These are phyloP conservation scores for Escovopsis weberi DNA, from an alignment of 2,329 filamentous ascomycete genomes.

Conservation along the genomic window DNA sequence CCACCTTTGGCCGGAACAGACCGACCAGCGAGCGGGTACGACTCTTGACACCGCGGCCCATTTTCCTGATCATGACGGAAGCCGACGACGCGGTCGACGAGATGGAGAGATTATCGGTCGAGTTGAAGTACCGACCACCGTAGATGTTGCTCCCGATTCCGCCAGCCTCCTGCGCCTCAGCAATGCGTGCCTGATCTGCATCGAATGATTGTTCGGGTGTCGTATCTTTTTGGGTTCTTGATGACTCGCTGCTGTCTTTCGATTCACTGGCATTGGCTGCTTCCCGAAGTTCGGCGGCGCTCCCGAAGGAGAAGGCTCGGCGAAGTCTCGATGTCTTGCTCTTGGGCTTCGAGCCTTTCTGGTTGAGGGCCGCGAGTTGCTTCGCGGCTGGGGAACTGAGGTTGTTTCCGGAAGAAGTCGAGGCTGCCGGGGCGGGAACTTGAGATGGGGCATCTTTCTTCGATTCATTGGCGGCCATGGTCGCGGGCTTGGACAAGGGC, in stretches of 20 bases:
- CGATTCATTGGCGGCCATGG: conserved; percentile 42
- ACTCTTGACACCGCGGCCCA: conserved; percentile 98
- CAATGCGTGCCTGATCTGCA: conserved; percentile 82
- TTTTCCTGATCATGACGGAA: conserved; percentile 92
- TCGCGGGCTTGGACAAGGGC: conserved; percentile 57
- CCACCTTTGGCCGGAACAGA: conserved; percentile 86
- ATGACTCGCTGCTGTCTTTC: conserved; percentile 20
- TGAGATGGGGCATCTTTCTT: conserved; percentile 28
- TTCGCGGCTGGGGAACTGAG: conserved; percentile 59
- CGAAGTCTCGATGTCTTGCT: conserved; percentile 78
- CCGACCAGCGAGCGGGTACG: conserved; percentile 81
- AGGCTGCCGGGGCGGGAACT: conserved; percentile 15
- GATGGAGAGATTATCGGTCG: conserved; percentile 87
- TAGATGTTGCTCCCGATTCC: conserved; percentile 93
- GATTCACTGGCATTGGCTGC: conserved; percentile 49
- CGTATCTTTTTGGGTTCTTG: conserved; percentile 53
- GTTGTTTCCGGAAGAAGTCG: conserved; percentile 19
- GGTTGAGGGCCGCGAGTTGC: conserved; percentile 74
- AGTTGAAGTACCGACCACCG: conserved; percentile 74
- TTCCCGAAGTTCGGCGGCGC: conserved; percentile 75
- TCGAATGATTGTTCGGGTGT: conserved; percentile 53
- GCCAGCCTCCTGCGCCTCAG: conserved; percentile 78
- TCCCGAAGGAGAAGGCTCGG: conserved; percentile 92
- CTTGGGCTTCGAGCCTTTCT: conserved; percentile 62
- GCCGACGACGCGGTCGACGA: conserved; percentile 82